phyloP scores from a whole-genome alignment of 352 stramenopile genomes.

The Plasmopara muralis region DNA sequence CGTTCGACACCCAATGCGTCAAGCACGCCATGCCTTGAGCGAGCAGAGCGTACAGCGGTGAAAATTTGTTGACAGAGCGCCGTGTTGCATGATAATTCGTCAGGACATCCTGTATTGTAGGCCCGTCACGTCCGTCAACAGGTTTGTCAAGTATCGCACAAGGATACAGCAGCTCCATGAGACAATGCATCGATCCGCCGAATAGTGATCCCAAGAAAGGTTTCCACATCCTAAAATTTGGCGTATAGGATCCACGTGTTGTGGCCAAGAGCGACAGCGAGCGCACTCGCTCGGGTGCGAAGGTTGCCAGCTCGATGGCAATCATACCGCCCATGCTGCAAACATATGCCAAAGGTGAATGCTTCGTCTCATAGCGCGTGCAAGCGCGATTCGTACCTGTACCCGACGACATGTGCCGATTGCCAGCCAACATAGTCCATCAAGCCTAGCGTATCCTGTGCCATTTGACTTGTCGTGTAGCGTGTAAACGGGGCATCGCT shows the following conservation, averaged over 20 bases:
- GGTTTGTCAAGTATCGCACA: conserved; percentile 17
- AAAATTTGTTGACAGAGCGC: conserved; percentile 14
- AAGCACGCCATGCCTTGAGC: conserved; percentile 42
- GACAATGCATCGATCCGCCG: conserved; percentile 18
- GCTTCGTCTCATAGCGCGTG: background rate
- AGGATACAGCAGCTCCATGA: conserved; percentile 29
- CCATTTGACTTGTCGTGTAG: conserved; percentile 50
- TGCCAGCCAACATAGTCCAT: conserved; percentile 39
- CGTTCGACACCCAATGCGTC: conserved; percentile 47
- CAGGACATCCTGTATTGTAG: conserved; percentile 30
- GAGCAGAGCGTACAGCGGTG: conserved; percentile 26
- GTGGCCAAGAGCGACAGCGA: conserved; percentile 35
- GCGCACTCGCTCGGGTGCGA: conserved; percentile 21
- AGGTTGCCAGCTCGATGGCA: conserved; percentile 29
- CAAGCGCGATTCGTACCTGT: conserved; percentile 10
- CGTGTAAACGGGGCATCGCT: conserved; percentile 26
- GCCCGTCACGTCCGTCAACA: conserved; percentile 19
- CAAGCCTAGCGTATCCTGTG: conserved; percentile 33
- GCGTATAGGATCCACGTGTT: conserved; percentile 23
- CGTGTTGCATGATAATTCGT: conserved; percentile 30
- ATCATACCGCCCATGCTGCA: conserved; percentile 47
- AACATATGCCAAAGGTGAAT: background rate
- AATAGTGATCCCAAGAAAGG: conserved; percentile 23
- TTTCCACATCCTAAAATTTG: conserved; percentile 24
- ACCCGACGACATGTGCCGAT: conserved; percentile 30